Conservation (phyloP, 2,329 filamentous ascomycete species). For the Fusarium sp. region DNA sequence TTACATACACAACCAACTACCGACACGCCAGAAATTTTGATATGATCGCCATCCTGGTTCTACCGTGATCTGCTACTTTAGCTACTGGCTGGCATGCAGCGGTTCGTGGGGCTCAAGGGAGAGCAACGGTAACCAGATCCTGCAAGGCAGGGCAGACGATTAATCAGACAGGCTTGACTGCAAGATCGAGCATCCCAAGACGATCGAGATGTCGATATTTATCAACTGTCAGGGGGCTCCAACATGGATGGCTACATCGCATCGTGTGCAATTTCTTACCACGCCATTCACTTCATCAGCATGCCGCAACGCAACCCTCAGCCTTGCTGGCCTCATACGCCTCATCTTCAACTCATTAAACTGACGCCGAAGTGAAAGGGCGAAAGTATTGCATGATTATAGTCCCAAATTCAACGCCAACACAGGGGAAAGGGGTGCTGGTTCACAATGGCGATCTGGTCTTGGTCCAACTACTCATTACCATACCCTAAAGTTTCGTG, state of each 20-base stretch:
- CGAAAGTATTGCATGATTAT: not conserved
- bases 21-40: not conserved
- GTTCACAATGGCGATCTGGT: not conserved
- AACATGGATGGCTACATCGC: conserved; percentile 2
- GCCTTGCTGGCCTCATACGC: conserved; percentile 24
- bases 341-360: conserved; percentile 11
- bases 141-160: conserved; percentile 30
- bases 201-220: conserved; percentile 30
- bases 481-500: not conserved
- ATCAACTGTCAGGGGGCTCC: conserved; percentile 7
- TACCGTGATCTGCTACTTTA: conserved; percentile 14
- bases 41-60: conserved; percentile 16
- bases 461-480: not conserved
- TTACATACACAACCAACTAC: not conserved
- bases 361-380: not conserved
- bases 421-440: not conserved
- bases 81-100: conserved; percentile 36
- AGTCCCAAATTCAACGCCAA: not conserved
- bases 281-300: conserved; percentile 20
- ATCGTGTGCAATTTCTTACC: conserved; percentile 21
- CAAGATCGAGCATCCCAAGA: conserved; percentile 31
- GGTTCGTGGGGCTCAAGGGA: conserved; percentile 37
- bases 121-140: conserved; percentile 28
- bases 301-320: conserved; percentile 22
- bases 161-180: conserved; percentile 32